phyloP scores from a whole-genome alignment of 2,329 filamentous ascomycete genomes.

The Bipolaris cookei region DNA sequence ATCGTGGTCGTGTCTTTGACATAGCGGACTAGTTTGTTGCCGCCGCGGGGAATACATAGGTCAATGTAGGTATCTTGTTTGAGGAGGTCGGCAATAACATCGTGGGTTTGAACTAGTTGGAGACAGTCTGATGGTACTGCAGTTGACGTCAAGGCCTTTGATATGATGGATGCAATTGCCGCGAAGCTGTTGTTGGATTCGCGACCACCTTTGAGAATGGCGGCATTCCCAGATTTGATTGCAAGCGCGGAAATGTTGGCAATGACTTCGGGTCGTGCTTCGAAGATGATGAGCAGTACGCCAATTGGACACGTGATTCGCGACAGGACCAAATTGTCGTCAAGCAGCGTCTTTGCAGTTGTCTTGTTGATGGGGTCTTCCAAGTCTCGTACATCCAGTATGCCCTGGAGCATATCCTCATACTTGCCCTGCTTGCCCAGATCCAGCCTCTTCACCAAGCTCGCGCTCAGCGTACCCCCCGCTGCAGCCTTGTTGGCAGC shows the following conservation, averaged over 20 bases:
- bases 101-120: constrained; percentile 91
- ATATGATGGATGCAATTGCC: constrained; percentile 86
- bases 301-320: constrained; percentile 93
- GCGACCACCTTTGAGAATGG: constrained; percentile 95
- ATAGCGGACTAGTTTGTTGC: constrained; percentile 86
- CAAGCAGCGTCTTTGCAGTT: constrained; percentile 81
- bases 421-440: constrained; percentile 87
- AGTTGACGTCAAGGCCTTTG: constrained; percentile 73
- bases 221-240: constrained; percentile 96
- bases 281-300: constrained; percentile 97
- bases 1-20: constrained; percentile 93
- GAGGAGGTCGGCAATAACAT: constrained; percentile 87
- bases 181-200: constrained; percentile 96
- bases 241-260: constrained; percentile 96
- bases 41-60: constrained; percentile 90
- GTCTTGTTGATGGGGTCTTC: constrained; percentile 88
- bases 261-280: constrained; percentile 96
- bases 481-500: constrained; percentile 74
- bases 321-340: constrained; percentile 84
- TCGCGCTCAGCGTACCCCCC: constrained; percentile 77
- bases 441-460: constrained; percentile 86
- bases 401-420: constrained; percentile 96
- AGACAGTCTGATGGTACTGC: constrained; percentile 84
- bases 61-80: constrained; percentile 87
- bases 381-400: constrained; percentile 82